phyloP scores from a whole-genome alignment of 768 basidiomycete species.

The Lactarius vividus region DNA sequence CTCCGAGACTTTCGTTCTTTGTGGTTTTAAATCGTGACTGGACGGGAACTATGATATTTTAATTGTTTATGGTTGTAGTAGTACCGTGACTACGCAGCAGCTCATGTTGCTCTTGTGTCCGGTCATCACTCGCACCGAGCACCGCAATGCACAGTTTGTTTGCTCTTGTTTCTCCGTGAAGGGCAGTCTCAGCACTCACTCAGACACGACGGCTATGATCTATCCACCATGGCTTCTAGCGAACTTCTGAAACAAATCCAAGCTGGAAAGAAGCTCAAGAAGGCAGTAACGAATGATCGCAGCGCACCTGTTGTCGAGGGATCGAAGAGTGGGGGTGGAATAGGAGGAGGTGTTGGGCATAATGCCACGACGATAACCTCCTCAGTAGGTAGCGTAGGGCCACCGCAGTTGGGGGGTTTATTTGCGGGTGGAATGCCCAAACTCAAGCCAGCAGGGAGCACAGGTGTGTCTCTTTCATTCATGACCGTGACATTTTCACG shows the following conservation, averaged over 20 bases:
- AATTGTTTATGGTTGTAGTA: neutral
- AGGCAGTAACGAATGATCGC: constrained; percentile 78
- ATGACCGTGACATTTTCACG: neutral
- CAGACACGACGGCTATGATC: neutral
- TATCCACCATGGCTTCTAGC: constrained; percentile 58
- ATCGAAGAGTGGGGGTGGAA: constrained; percentile 37
- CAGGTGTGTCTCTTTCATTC: constrained; percentile 11
- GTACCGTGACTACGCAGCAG: neutral
- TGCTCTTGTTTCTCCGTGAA: constrained; percentile 6
- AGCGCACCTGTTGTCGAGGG: constrained; percentile 63
- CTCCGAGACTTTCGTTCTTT: neutral
- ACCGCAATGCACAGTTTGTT: constrained; percentile 5
- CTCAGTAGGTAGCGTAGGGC: constrained; percentile 41
- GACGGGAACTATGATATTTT: neutral
- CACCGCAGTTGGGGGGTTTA: constrained; percentile 79
- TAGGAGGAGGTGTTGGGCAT: constrained; percentile 39
- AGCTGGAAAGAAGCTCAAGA: constrained; percentile 78
- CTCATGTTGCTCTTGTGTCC: too few species aligned
- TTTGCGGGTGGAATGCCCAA: constrained; percentile 94
- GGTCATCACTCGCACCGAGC: neutral
- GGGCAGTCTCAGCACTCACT: neutral
- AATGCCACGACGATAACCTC: constrained; percentile 31
- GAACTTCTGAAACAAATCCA: constrained; percentile 82
- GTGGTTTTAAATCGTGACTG: neutral
- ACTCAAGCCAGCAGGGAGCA: constrained; percentile 70